Evolutionary conservation across 1,284 basidiomycete species (phyloP).

Genomic region (Xerocomus minutiporus): DNA sequence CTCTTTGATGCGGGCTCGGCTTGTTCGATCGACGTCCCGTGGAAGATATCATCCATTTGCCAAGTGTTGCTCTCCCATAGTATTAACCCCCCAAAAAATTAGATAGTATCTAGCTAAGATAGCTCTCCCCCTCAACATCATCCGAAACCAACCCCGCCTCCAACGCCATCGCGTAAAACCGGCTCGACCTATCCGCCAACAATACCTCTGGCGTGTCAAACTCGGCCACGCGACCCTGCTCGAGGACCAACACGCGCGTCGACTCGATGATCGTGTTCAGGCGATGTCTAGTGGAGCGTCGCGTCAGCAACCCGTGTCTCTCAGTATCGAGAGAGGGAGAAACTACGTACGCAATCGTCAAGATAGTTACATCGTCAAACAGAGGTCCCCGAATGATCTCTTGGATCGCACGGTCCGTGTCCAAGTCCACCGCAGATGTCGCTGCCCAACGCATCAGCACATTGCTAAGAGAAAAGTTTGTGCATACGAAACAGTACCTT

Average conservation of each 20-base stretch:
- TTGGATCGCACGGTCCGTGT: conserved; percentile 85
- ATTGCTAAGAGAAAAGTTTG: not conserved
- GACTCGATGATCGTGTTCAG: conserved; percentile 90
- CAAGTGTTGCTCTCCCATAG: no score
- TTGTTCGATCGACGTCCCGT: no score
- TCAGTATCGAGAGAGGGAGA: not conserved
- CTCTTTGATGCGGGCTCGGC: no score
- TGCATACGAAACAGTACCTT: conserved; percentile 47
- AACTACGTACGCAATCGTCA: conserved; percentile 70
- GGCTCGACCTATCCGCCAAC: conserved; percentile 21
- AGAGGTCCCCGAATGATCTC: conserved; percentile 71
- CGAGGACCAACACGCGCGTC: conserved; percentile 51
- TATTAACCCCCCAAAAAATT: no score
- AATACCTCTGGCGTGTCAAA: conserved; percentile 26
- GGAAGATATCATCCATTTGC: no score
- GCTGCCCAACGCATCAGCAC: conserved; percentile 37
- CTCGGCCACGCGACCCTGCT: conserved; percentile 51
- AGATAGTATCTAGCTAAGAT: no score
- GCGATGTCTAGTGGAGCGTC: conserved; percentile 55
- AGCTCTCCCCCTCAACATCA: not conserved
- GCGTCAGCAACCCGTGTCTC: not conserved
- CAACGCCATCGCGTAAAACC: conserved; percentile 29
- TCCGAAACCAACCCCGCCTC: conserved; percentile 27
- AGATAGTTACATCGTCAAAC: conserved; percentile 70
- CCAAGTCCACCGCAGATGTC: conserved; percentile 82